phyloP scores from a whole-genome alignment of 176 grass and related monocot species.

The Phragmites australis region DNA sequence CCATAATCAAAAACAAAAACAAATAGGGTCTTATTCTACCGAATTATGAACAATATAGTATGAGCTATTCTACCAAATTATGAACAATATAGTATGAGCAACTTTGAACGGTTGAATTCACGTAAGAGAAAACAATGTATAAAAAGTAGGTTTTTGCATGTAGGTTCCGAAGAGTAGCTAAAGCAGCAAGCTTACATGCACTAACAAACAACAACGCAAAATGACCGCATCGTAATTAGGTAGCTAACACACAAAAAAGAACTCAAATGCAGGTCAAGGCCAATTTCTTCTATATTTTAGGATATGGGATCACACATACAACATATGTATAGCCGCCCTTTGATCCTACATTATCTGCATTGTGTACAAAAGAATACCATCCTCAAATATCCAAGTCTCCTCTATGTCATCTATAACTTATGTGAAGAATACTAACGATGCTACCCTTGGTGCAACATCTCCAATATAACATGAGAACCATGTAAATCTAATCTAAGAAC shows the following conservation, averaged over 20 bases:
- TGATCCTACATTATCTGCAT: slow-evolving; percentile 49
- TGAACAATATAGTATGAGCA: too few relatives aligned
- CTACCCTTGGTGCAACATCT: slow-evolving; percentile 33
- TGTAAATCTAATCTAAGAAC: slow-evolving; percentile 34
- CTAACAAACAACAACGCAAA: not conserved
- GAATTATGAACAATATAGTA: too few relatives aligned
- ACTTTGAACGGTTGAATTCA: too few relatives aligned
- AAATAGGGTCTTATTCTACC: too few relatives aligned
- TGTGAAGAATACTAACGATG: slow-evolving; percentile 33
- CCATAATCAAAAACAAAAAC: too few relatives aligned
- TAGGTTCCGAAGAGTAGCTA: too few relatives aligned
- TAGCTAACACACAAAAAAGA: not conserved
- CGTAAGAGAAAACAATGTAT: too few relatives aligned
- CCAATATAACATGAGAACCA: slow-evolving; percentile 48
- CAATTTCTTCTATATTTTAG: slow-evolving; percentile 44
- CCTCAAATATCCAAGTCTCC: slow-evolving; percentile 35
- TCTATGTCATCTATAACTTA: slow-evolving; percentile 53
- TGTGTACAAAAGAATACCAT: slow-evolving; percentile 69
- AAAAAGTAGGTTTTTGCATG: too few relatives aligned
- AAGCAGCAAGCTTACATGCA: too few relatives aligned
- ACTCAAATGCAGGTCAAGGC: not conserved
- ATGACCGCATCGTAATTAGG: not conserved
- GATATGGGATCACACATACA: slow-evolving; percentile 50
- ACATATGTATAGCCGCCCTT: slow-evolving; percentile 43
- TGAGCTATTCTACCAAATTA: too few relatives aligned